Evolutionary conservation across 192 early-diverging fungal genomes (phyloP).

Genomic region (Lunasporangiospora selenospora): DNA sequence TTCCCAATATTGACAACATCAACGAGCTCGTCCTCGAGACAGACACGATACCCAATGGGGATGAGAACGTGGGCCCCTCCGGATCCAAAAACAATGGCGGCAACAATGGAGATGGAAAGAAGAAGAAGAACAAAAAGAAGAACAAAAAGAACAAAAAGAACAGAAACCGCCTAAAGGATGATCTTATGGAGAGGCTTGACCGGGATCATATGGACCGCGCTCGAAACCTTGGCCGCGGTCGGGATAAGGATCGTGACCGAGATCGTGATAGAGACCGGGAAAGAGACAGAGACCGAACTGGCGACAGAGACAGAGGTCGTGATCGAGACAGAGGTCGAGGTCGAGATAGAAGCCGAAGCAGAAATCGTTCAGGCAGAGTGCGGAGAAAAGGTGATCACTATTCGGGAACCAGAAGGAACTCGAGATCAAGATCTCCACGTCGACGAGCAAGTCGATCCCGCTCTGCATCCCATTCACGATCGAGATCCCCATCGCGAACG

Average conservation of each 20-base stretch:
- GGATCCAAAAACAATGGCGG: neutral
- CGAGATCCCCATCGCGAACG: neutral
- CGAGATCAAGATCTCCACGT: slow-evolving; percentile 19
- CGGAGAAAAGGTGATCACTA: slow-evolving; percentile 3
- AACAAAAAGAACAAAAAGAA: slow-evolving; percentile 18
- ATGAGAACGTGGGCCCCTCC: neutral
- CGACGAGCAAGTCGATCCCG: slow-evolving; percentile 2
- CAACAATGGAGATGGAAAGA: slow-evolving; percentile 24
- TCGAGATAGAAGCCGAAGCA: slow-evolving; percentile 6
- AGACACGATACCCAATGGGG: slow-evolving; percentile 5
- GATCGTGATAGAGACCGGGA: slow-evolving; percentile 8
- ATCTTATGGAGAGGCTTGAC: slow-evolving; percentile 25
- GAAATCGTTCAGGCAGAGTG: neutral
- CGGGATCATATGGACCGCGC: slow-evolving; percentile 29
- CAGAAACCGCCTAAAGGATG: slow-evolving; percentile 6
- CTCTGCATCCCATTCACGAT: neutral
- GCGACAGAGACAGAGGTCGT: slow-evolving; percentile 1
- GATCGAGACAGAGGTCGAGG: slow-evolving; percentile 9
- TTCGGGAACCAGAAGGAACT: slow-evolving; percentile 7
- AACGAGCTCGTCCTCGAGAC: slow-evolving; percentile 44
- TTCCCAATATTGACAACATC: slow-evolving; percentile 36
- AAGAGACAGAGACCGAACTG: slow-evolving; percentile 12
- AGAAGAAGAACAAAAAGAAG: slow-evolving; percentile 31
- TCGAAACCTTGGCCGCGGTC: slow-evolving; percentile 17
- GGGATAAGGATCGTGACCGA: slow-evolving; percentile 15